Conservation (phyloP, 495 filamentous ascomycete species). For the Tetracladium setigerum region DNA sequence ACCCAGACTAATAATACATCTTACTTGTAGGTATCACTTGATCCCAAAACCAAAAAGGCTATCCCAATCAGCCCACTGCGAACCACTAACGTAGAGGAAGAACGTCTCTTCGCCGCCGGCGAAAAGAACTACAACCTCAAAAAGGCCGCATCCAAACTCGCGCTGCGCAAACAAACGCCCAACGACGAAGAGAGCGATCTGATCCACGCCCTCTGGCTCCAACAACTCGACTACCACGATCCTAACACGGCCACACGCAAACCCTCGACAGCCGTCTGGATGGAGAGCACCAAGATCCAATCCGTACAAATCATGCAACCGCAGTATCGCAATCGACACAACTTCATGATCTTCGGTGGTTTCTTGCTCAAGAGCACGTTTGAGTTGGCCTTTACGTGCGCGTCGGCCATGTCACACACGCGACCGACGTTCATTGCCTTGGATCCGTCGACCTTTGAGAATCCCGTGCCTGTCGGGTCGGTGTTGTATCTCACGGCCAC, state of each 20-base stretch:
- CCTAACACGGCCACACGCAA: conserved; percentile 48
- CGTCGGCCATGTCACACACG: conserved; percentile 67
- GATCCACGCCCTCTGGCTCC: conserved; percentile 74
- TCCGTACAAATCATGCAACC: conserved; percentile 82
- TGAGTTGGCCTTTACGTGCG: conserved; percentile 83
- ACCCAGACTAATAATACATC: neutral
- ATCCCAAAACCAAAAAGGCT: conserved; percentile 64
- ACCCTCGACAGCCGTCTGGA: conserved; percentile 56
- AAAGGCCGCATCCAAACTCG: conserved; percentile 54
- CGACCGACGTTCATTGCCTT: conserved; percentile 71
- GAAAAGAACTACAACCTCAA: conserved; percentile 70
- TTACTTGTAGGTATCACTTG: conserved; percentile 48
- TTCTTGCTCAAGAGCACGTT: conserved; percentile 78
- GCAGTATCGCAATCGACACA: conserved; percentile 75
- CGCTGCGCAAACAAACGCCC: conserved; percentile 63
- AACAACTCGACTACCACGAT: conserved; percentile 62
- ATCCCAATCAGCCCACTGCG: conserved; percentile 44
- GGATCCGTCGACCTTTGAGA: conserved; percentile 76
- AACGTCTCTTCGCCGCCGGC: conserved; percentile 56
- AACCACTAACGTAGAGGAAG: conserved; percentile 64
- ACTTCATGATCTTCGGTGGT: conserved; percentile 88
- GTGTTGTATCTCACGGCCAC: conserved; percentile 75
- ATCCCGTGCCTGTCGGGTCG: conserved; percentile 76
- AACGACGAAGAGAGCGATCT: conserved; percentile 70
- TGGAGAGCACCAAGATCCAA: conserved; percentile 58